A percentile compares a stretch with the other conserved stretches of the same genome.
phyloP scores from a whole-genome alignment of 2,329 filamentous ascomycete genomes.

The Alternaria tenuissima region DNA sequence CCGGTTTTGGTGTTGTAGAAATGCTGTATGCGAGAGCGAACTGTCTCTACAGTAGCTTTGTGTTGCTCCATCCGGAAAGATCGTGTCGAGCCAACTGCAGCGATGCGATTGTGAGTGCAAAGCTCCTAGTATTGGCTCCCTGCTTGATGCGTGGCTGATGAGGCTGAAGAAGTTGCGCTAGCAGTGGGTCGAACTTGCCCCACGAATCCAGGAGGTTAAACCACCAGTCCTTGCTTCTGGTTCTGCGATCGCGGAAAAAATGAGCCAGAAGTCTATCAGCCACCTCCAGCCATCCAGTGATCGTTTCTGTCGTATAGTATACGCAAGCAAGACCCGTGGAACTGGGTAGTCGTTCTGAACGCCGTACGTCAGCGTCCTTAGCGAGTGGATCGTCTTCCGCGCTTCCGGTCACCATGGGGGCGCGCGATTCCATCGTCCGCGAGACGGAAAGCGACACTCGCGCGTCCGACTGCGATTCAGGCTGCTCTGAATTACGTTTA shows the following conservation, averaged over 20 bases:
- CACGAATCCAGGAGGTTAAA: neutral
- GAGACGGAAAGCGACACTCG: neutral
- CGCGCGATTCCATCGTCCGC: constrained; percentile 7
- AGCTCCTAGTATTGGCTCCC: neutral
- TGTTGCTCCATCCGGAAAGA: constrained; percentile 33
- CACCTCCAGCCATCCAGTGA: neutral
- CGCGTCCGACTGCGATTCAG: neutral
- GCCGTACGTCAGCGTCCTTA: constrained; percentile 29
- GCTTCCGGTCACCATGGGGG: constrained; percentile 25
- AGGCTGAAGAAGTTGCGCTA: constrained; percentile 14
- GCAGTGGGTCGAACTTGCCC: constrained; percentile 3
- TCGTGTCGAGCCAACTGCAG: neutral
- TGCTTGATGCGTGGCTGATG: constrained; percentile 14
- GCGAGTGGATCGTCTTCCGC: constrained; percentile 32
- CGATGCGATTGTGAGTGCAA: neutral
- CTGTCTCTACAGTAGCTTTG: constrained; percentile 28
- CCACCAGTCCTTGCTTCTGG: constrained; percentile 1
- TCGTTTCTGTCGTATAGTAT: neutral
- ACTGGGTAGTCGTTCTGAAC: neutral
- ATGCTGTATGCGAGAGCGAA: constrained; percentile 32
- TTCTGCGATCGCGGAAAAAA: neutral
- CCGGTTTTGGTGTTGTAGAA: constrained; percentile 39
- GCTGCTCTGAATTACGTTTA: neutral
- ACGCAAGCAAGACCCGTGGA: neutral
- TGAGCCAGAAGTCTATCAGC: neutral